These are phyloP conservation scores for Prunus armeniaca DNA, from an alignment of 306 rosid species.

Conservation along the genomic window DNA sequence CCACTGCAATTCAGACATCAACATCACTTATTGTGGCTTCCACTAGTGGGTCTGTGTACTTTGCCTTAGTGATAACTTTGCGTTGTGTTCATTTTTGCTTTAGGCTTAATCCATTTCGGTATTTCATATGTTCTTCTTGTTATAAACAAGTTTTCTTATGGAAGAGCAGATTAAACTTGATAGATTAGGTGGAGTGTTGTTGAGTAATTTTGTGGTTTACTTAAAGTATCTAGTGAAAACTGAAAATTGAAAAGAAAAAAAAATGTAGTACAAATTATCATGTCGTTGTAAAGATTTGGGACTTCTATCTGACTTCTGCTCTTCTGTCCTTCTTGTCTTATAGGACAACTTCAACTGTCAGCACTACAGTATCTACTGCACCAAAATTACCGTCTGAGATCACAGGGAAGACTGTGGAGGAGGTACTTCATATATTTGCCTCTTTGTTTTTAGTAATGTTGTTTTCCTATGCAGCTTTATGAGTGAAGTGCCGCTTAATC, in stretches of 20 bases:
- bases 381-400: slow-evolving; percentile 92
- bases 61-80: neutral
- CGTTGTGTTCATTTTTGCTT: neutral
- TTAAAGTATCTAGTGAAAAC: neutral
- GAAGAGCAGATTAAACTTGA: neutral
- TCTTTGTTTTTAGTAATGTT: slow-evolving; percentile 1
- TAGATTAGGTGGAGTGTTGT: neutral
- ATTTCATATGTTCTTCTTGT: neutral
- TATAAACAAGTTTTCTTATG: neutral
- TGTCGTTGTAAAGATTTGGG: neutral
- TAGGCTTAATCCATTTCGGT: neutral
- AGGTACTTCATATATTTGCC: slow-evolving; percentile 48
- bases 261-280: neutral
- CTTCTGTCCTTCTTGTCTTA: slow-evolving; percentile 28
- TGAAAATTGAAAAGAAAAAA: neutral
- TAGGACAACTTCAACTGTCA: slow-evolving; percentile 66
- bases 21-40: slow-evolving; percentile 62
- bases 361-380: slow-evolving; percentile 43
- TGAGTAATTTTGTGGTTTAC: neutral
- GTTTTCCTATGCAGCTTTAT: neutral
- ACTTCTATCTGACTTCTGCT: slow-evolving; percentile 16
- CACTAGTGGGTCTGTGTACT: slow-evolving; percentile 65
- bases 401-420: slow-evolving; percentile 92
- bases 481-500: neutral
- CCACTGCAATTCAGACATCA: slow-evolving; percentile 55